Conservation (phyloP, 306 rosid genomes). For the Biancaea sappan region DNA sequence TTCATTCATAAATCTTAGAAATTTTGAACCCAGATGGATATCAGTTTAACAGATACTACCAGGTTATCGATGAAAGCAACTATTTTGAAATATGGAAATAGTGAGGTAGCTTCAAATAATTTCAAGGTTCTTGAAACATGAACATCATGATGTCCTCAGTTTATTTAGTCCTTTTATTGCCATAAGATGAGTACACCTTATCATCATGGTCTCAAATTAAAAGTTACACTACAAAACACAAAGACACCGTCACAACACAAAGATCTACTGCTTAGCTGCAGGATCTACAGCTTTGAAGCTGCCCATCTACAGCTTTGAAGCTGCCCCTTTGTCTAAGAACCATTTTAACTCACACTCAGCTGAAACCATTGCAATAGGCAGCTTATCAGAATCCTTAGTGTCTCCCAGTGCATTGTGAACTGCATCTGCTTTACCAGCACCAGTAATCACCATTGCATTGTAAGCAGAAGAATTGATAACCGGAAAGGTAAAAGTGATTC, state of each 20-base stretch:
- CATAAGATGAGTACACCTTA: constrained; percentile 12
- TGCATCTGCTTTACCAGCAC: constrained; percentile 67
- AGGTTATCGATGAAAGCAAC: not conserved
- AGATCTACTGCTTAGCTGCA: constrained; percentile 27
- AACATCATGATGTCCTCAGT: constrained; percentile 9
- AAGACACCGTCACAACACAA: constrained; percentile 26
- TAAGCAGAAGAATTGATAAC: constrained; percentile 82
- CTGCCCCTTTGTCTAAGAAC: constrained; percentile 91
- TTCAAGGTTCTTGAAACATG: constrained; percentile 32
- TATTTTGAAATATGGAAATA: not conserved
- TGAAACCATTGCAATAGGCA: constrained; percentile 75
- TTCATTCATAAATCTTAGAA: not conserved
- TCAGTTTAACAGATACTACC: not conserved
- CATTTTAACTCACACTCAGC: constrained; percentile 81
- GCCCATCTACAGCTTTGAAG: constrained; percentile 85
- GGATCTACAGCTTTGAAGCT: constrained; percentile 78
- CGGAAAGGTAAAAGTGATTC: constrained; percentile 87
- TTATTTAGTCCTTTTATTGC: constrained; percentile 36
- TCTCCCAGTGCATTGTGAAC: constrained; percentile 62
- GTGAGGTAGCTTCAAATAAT: not conserved
- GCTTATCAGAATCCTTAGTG: constrained; percentile 46
- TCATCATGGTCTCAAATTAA: constrained; percentile 18
- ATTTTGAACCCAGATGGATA: not conserved
- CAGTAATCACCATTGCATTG: constrained; percentile 71
- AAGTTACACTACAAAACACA: constrained; percentile 10